Evolutionary conservation across 306 rosid genomes (phyloP), one percentile per base, ranked within the genome.

Genomic region (Canavalia gladiata): DNA sequence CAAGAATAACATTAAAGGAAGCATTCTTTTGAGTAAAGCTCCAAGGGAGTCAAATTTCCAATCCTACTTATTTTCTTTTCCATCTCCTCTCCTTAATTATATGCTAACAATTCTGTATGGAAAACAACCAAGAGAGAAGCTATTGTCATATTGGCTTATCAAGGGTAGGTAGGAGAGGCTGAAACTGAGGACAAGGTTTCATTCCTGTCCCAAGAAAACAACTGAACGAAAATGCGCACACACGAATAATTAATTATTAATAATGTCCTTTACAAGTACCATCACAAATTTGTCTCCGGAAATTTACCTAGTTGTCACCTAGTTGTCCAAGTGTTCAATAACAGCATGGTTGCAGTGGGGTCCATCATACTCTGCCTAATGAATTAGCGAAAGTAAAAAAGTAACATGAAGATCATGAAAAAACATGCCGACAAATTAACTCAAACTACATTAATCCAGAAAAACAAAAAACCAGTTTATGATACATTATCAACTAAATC

Each of bases 381-480:
- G 73, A 68, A 56, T 29, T 77, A 8, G 62, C 8, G 39, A 77
- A 56, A 77, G 42, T 62, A 37, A 76, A 63, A 52, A 34, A 37
- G 55, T 28, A 47, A 46, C 52, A 8, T 42, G 33, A 37, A 12
- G 8, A 42, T 18, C 42, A 3, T 2, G 67, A 56, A 59, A 75
- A 68, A 73, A 45, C 56, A 77, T 8, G 57, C 35, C 51, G 69
- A 54, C 2, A 59, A 62, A 81, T 78, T 7, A 73, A 80, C 55
- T 71, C 74, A 58, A 68, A 84, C 72, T 85, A 81, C 55, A 69
- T 54, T 71, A 49, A 58, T 76, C 86, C 58, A 72, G 71, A 77
- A 35, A 82, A 74, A 79, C 76, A 47, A 30, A 51, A 30, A 34
- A 49, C 7, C n/a, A 29, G 76, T 72, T 72, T 72, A 72, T 72